Percentiles rank a stretch among this genome's conserved stretches.
Evolutionary conservation across 768 basidiomycete genomes (phyloP).

Genomic region (Aureoboletus auriporus): DNA sequence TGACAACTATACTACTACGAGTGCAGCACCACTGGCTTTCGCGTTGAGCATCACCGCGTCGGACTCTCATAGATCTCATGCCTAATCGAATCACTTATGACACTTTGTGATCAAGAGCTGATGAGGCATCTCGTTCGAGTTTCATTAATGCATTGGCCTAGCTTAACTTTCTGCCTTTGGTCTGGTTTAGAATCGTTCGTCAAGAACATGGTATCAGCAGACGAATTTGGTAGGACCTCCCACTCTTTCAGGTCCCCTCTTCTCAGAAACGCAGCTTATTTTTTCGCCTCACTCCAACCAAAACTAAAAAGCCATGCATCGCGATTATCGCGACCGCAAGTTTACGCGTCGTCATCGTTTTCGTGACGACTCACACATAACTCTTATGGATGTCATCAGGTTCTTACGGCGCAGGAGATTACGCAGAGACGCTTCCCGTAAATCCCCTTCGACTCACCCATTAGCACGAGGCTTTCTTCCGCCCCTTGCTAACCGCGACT

Average conservation of each 20-base stretch:
- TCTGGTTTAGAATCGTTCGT: slow-evolving; percentile 15
- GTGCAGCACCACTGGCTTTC: neutral
- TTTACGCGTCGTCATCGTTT: slow-evolving; percentile 6
- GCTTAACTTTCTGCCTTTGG: neutral
- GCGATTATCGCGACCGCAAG: slow-evolving; percentile 7
- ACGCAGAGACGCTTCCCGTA: slow-evolving; percentile 3
- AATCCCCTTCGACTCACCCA: slow-evolving; percentile 1
- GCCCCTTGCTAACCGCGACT: slow-evolving; percentile 3
- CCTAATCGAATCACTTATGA: no score
- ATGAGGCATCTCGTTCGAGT: no score
- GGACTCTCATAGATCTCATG: no score
- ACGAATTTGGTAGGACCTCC: no score
- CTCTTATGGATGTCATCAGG: slow-evolving; percentile 20
- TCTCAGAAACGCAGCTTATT: no score
- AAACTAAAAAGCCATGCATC: slow-evolving; percentile 11
- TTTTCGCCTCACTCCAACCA: slow-evolving; percentile 6
- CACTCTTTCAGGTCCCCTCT: neutral
- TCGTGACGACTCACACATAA: slow-evolving; percentile 16
- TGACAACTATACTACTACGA: neutral
- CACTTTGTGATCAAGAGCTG: no score
- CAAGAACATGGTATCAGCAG: neutral
- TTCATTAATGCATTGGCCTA: no score
- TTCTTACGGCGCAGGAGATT: slow-evolving; percentile 14
- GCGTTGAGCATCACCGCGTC: neutral
- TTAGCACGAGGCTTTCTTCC: slow-evolving; percentile 2